Conservation (phyloP, 345 rosid genomes). For the Melaleuca alternifolia region DNA sequence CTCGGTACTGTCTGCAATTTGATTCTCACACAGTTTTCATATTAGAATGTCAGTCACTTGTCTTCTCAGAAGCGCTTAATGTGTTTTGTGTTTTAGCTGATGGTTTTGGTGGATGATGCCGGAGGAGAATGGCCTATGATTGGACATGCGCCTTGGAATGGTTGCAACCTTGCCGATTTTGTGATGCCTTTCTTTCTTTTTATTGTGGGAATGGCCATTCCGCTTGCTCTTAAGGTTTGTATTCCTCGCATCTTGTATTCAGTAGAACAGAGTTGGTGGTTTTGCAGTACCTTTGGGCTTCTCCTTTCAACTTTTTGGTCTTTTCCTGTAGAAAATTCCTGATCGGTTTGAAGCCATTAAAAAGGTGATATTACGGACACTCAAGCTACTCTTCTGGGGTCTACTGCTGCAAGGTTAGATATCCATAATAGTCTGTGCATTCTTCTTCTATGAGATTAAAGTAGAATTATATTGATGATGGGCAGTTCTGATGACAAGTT, state of each 20-base stretch:
- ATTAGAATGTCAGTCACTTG: neutral
- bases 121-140: constrained; percentile 89
- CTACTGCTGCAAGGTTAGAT: constrained; percentile 66
- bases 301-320: neutral
- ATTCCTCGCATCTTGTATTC: neutral
- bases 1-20: neutral
- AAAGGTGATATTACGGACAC: constrained; percentile 52
- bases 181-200: constrained; percentile 94
- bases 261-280: neutral
- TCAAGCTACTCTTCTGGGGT: constrained; percentile 91
- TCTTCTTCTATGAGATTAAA: neutral
- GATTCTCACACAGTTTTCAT: neutral
- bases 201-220: constrained; percentile 83
- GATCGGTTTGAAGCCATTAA: constrained; percentile 28
- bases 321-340: constrained; percentile 35
- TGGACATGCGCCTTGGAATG: constrained; percentile 84
- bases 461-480: neutral
- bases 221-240: constrained; percentile 74
- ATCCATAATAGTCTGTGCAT: neutral
- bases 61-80: neutral
- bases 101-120: constrained; percentile 87
- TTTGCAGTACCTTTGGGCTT: neutral
- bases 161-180: constrained; percentile 89
- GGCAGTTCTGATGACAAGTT: neutral
- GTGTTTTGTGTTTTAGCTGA: constrained; percentile 28